A percentile compares a stretch with the other conserved stretches of the same genome.
Evolutionary conservation across 371 early-diverging fungal species (phyloP).

Genomic region (Capillidium rhysosporum): DNA sequence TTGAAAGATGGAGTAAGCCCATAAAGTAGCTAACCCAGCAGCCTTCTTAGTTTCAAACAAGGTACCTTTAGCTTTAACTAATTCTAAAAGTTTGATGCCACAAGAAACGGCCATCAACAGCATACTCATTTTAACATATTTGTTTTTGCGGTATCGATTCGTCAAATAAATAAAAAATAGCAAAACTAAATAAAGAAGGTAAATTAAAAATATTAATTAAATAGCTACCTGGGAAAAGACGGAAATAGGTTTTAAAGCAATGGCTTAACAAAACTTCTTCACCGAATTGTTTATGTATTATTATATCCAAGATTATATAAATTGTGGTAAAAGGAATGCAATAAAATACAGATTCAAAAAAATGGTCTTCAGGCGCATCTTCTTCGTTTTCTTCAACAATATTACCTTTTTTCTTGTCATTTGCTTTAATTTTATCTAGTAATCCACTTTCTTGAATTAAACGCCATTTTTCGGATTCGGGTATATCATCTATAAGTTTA

Average conservation of each 20-base stretch:
- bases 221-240: conserved; percentile 3
- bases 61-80: background rate
- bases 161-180: conserved; percentile 2
- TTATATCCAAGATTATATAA: background rate
- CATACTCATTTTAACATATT: background rate
- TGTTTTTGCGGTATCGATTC: background rate
- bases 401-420: background rate
- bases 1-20: conserved; percentile 4
- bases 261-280: background rate
- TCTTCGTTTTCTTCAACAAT: background rate
- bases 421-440: conserved; percentile 2
- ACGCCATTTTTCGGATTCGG: conserved; percentile 4
- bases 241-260: background rate
- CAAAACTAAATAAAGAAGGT: background rate
- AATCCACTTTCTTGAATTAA: conserved; percentile 1
- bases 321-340: conserved; percentile 3
- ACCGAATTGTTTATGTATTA: background rate
- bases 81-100: background rate
- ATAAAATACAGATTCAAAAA: conserved; percentile 6
- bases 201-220: background rate
- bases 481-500: conserved; percentile 6
- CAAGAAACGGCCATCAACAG: background rate
- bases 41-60: background rate
- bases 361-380: background rate
- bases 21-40: conserved; percentile 1